phyloP scores from a whole-genome alignment of 2,329 filamentous ascomycete genomes.

The Blastomyces parvus region DNA sequence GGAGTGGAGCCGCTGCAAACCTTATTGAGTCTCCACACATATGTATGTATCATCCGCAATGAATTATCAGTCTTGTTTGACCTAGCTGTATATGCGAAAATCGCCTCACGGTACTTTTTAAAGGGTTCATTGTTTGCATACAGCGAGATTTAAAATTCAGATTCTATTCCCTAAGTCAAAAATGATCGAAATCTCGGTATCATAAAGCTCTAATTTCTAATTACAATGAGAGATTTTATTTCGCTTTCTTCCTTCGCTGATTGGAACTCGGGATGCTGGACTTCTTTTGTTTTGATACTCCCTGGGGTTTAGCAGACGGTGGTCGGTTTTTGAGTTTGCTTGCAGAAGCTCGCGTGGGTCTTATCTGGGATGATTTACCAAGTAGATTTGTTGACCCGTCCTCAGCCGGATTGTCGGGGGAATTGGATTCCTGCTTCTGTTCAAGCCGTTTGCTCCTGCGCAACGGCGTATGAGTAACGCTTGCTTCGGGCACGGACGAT shows the following conservation, averaged over 20 bases:
- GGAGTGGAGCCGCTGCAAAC: neutral
- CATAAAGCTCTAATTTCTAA: neutral
- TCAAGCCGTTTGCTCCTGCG: neutral
- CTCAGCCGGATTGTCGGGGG: neutral
- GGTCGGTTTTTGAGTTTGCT: neutral
- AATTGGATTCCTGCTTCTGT: neutral
- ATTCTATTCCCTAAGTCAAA: neutral
- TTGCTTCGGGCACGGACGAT: neutral
- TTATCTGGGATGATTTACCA: neutral
- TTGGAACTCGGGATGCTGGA: neutral
- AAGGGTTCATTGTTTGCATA: too few species aligned
- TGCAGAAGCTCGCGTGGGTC: neutral
- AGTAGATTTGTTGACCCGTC: too few species aligned
- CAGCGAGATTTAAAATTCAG: neutral
- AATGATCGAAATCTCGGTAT: neutral
- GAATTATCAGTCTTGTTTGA: too few species aligned
- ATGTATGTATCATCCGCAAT: too few species aligned
- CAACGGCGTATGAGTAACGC: neutral
- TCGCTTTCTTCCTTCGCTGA: neutral
- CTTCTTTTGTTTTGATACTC: neutral
- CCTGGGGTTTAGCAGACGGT: neutral
- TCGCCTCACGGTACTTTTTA: too few species aligned
- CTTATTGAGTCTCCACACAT: neutral
- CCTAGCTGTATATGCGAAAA: too few species aligned
- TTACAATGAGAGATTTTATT: slow-evolving; percentile 36